Evolutionary conservation across 2,329 filamentous ascomycete genomes (phyloP), one percentile per base, ranked within the genome.

Genomic region (Onygenales sp.): DNA sequence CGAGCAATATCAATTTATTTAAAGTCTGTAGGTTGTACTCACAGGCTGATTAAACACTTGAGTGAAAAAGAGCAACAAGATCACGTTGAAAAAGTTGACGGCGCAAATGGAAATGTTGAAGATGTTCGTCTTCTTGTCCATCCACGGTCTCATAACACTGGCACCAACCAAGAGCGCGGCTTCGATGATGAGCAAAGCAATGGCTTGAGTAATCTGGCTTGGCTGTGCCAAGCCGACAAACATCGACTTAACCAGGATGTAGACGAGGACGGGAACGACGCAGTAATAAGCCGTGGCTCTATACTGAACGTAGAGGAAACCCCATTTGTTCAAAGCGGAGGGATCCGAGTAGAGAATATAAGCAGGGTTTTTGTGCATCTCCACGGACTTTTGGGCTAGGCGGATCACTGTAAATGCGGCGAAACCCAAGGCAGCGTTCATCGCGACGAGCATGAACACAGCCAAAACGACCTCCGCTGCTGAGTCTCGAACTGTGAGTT

Each of bases 291-390:
- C 89, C 2, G 90, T 92, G 40, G 92, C 92, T 64, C 92, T 87
- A 79, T 95, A 96, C 70, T 95, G 91, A 42, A 97, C 89, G 67
- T 97, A 97, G 59, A 97, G 81, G 77, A 96, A 96, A 21, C 92
- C 92, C 92, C 91, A 96, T 74, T 95, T 95, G 81, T 96, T 95
- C 58, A 97, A 81, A 51, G 87, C 85, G 58, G 88, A 81, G n/a
- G 91, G 90, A 64, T 97, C 91, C 2, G 92, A 95, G 75, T 94
- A 97, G 57, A 97, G 83, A 62, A 96, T 95, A 71, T 96, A 96
- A 32, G 91, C 92, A 31, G 92, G 90, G 74, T 95, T 96, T 74
- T 92, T 91, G 78, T 96, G 91, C 83, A 95, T 88, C 54, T 80
- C 73, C 58, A 95, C 86, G 34, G 91, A 96, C 62, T 88, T 86